These are phyloP conservation scores for Entrophospora sp. DNA, from an alignment of 192 early-diverging fungal genomes.

Conservation along the genomic window DNA sequence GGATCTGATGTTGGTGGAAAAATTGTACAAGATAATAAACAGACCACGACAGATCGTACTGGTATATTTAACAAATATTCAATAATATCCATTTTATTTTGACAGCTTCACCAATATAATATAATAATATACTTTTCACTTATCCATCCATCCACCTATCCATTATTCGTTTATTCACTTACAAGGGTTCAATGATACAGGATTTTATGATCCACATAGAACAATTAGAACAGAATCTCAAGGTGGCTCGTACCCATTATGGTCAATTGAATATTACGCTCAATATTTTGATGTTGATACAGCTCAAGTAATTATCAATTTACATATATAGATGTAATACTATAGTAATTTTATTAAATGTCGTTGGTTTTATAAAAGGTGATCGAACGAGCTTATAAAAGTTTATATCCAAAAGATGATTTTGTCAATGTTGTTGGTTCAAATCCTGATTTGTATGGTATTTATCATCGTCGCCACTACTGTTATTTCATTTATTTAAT, in stretches of 20 bases:
- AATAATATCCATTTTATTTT: too few species aligned
- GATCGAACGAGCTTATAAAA: slow-evolving; percentile 58
- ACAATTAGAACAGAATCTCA: slow-evolving; percentile 15
- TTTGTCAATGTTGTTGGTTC: slow-evolving; percentile 71
- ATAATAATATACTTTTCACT: too few species aligned
- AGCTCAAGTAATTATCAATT: slow-evolving; percentile 44
- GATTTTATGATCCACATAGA: slow-evolving; percentile 29
- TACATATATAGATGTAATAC: not conserved
- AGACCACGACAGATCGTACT: not conserved
- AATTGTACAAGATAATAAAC: slow-evolving; percentile 13
- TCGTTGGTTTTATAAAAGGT: slow-evolving; percentile 38
- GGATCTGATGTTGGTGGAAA: slow-evolving; percentile 19
- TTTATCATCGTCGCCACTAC: too few species aligned
- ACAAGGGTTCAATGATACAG: not conserved
- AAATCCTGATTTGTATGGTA: slow-evolving; percentile 94
- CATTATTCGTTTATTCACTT: not conserved
- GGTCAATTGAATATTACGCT: slow-evolving; percentile 85
- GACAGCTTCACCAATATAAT: too few species aligned
- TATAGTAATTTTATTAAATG: not conserved
- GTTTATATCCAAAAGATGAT: slow-evolving; percentile 61
- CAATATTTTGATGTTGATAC: slow-evolving; percentile 93
- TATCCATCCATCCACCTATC: too few species aligned
- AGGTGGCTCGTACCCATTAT: slow-evolving; percentile 49
- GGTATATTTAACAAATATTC: not conserved
- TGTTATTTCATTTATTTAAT: too few species aligned